Conservation (phyloP, 2,329 filamentous ascomycete genomes). For the Alternaria viburni region DNA sequence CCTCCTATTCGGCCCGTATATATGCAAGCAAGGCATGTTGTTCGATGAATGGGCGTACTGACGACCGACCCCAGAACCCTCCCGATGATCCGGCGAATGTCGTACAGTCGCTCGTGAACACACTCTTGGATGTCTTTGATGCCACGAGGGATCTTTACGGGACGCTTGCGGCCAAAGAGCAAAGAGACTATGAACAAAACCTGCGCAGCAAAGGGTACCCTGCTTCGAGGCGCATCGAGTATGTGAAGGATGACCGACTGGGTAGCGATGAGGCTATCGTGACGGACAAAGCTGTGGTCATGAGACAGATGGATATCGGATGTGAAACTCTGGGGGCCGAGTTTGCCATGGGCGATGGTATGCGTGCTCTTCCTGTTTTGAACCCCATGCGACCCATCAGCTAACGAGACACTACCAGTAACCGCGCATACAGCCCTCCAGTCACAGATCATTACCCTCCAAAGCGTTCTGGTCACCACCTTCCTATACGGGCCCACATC, state of each 20-base stretch:
- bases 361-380: neutral
- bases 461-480: conserved; percentile 39
- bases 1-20: neutral
- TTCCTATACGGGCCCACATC: conserved; percentile 47
- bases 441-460: conserved; percentile 44
- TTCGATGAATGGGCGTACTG: neutral
- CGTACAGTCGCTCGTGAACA: conserved; percentile 41
- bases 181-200: conserved; percentile 38
- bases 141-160: conserved; percentile 42
- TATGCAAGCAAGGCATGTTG: neutral
- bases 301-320: conserved; percentile 38
- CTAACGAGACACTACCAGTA: conserved; percentile 23
- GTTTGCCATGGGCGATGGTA: conserved; percentile 45
- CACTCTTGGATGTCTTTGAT: conserved; percentile 44
- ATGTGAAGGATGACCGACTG: conserved; percentile 34
- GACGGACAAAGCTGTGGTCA: conserved; percentile 42
- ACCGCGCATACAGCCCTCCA: conserved; percentile 41
- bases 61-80: conserved; percentile 30
- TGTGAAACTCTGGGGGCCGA: conserved; percentile 34
- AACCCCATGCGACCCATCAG: neutral
- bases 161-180: conserved; percentile 41
- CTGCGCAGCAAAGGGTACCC: conserved; percentile 40
- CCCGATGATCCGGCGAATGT: conserved; percentile 35
- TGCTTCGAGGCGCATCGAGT: conserved; percentile 30
- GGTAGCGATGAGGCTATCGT: conserved; percentile 37